phyloP scores from a whole-genome alignment of 2,329 filamentous ascomycete species.

The Ascochyta koolunga region DNA sequence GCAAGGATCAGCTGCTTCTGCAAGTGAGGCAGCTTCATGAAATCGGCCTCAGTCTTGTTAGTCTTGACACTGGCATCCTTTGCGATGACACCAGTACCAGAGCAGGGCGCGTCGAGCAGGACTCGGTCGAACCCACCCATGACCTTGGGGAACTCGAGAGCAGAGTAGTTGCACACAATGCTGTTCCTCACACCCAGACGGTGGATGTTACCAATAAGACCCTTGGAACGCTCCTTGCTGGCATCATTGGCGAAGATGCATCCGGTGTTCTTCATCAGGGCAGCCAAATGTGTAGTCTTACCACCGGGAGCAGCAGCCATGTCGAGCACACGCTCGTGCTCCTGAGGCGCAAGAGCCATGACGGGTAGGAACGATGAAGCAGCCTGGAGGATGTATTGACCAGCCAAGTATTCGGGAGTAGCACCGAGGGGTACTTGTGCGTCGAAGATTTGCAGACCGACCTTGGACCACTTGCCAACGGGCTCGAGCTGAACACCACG shows the following conservation, averaged over 20 bases:
- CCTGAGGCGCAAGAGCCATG: slow-evolving; percentile 94
- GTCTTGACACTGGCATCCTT: slow-evolving; percentile 98
- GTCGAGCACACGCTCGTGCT: slow-evolving; percentile 89
- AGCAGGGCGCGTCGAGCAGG: slow-evolving; percentile 92
- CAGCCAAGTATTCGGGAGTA: slow-evolving; percentile 95
- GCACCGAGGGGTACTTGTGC: slow-evolving; percentile 86
- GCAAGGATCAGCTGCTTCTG: slow-evolving; percentile 93
- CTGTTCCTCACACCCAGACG: slow-evolving; percentile 92
- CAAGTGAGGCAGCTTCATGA: slow-evolving; percentile 88
- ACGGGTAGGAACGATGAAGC: slow-evolving; percentile 96
- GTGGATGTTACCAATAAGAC: slow-evolving; percentile 95
- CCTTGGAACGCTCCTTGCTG: slow-evolving; percentile 90
- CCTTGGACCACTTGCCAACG: slow-evolving; percentile 98
- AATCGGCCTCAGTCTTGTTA: slow-evolving; percentile 95
- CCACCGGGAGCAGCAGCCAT: slow-evolving; percentile 95
- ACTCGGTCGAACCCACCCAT: slow-evolving; percentile 97
- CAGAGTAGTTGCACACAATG: slow-evolving; percentile 94
- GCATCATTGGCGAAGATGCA: slow-evolving; percentile 96
- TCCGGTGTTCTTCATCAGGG: slow-evolving; percentile 96
- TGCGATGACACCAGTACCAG: slow-evolving; percentile 94
- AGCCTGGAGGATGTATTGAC: slow-evolving; percentile 97
- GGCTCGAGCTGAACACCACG: slow-evolving; percentile 95
- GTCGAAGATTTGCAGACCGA: slow-evolving; percentile 96
- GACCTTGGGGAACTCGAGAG: slow-evolving; percentile 88
- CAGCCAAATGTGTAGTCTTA: slow-evolving; percentile 96